These are phyloP conservation scores for Pisolithus albus DNA, from an alignment of 768 basidiomycete genomes.

Conservation along the genomic window DNA sequence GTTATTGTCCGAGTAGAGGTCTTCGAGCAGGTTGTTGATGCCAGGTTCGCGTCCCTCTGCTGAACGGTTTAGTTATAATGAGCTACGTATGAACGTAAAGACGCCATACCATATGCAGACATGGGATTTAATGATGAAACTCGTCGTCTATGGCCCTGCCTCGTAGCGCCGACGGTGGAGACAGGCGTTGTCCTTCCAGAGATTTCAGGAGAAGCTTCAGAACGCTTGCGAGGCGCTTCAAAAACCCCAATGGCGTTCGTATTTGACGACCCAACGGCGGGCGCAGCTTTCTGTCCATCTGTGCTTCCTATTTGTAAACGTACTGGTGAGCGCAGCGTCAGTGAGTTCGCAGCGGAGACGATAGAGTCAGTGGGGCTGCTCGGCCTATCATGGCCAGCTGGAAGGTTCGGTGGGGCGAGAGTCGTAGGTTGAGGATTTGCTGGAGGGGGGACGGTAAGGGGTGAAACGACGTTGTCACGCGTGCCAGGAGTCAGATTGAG, in stretches of 20 bases:
- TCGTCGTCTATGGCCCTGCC: conserved; percentile 42
- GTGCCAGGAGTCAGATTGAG: conserved; percentile 39
- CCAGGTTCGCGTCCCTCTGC: conserved; percentile 87
- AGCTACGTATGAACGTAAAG: background rate
- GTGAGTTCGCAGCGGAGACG: conserved; percentile 63
- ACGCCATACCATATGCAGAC: conserved; percentile 59
- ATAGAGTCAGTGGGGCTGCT: conserved; percentile 80
- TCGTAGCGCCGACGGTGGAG: conserved; percentile 51
- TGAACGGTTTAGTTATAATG: conserved; percentile 2
- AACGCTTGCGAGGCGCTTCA: conserved; percentile 64
- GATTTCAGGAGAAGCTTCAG: conserved; percentile 59
- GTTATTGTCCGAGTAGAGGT: conserved; percentile 80
- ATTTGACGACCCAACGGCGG: conserved; percentile 82
- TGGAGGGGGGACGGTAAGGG: conserved; percentile 12
- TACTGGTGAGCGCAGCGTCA: conserved; percentile 49
- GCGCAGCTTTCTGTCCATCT: conserved; percentile 81
- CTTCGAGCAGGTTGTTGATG: conserved; percentile 83
- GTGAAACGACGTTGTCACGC: conserved; percentile 31
- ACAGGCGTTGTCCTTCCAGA: conserved; percentile 78
- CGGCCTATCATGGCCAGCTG: conserved; percentile 44
- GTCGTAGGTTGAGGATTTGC: conserved; percentile 8
- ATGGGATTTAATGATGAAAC: conserved; percentile 52
- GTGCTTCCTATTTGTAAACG: conserved; percentile 63
- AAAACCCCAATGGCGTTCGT: conserved; percentile 77
- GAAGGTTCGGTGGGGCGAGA: conserved; percentile 19